A percentile compares a stretch with the other conserved stretches of the same genome.
Evolutionary conservation across 495 filamentous ascomycete genomes (phyloP).

Genomic region (Clohesyomyces aquaticus): DNA sequence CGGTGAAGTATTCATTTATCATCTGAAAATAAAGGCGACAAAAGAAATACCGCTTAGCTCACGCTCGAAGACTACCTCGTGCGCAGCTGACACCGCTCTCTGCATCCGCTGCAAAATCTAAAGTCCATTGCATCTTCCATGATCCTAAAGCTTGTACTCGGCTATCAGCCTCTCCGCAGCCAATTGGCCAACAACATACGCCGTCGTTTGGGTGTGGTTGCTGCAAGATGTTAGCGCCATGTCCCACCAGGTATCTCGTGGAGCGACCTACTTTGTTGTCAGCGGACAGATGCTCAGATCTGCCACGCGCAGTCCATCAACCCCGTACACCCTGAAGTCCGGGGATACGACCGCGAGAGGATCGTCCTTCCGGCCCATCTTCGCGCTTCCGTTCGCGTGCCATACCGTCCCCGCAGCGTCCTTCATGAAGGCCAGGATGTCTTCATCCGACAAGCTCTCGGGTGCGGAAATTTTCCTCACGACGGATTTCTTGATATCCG

Average conservation of each 20-base stretch:
- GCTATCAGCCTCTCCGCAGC: conserved; percentile 52
- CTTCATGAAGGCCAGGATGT: conserved; percentile 51
- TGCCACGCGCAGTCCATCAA: conserved; percentile 37
- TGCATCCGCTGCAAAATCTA: no score
- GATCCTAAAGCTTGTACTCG: conserved; percentile 45
- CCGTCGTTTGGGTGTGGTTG: conserved; percentile 49
- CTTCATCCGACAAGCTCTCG: conserved; percentile 58
- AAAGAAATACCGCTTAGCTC: no score
- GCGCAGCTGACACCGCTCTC: no score
- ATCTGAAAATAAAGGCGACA: no score
- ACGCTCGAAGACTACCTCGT: no score
- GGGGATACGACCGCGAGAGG: conserved; percentile 42
- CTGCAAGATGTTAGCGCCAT: conserved; percentile 27
- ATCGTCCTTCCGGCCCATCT: conserved; percentile 42
- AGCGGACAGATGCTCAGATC: conserved; percentile 37
- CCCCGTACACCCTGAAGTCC: conserved; percentile 29
- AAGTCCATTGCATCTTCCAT: no score
- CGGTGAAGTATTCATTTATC: no score
- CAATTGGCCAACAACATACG: conserved; percentile 49
- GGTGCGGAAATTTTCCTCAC: conserved; percentile 52
- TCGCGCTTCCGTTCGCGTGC: conserved; percentile 30
- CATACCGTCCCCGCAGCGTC: conserved; percentile 21
- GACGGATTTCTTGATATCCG: conserved; percentile 54
- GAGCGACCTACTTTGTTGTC: conserved; percentile 29
- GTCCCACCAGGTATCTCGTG: background rate